phyloP scores from a whole-genome alignment of 331 rosid genomes.

The Arachis monticola region DNA sequence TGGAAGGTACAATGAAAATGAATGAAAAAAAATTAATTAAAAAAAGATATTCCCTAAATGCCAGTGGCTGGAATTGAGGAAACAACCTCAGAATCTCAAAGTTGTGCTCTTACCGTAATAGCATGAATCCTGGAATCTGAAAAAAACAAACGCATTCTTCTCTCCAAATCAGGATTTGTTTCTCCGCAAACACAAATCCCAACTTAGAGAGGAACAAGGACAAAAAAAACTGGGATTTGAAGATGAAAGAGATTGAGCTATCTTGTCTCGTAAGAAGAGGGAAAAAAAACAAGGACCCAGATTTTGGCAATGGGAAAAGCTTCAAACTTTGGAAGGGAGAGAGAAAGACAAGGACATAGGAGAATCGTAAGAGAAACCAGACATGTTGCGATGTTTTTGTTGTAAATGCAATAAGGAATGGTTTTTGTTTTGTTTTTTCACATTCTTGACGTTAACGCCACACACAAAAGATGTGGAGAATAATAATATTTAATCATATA shows the following conservation, averaged over 20 bases:
- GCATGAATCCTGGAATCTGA: slow-evolving; percentile 21
- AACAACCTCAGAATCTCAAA: slow-evolving; percentile 36
- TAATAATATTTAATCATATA: background rate
- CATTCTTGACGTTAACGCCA: slow-evolving; percentile 73
- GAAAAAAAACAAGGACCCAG: background rate
- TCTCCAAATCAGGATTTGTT: slow-evolving; percentile 30
- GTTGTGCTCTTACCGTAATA: slow-evolving; percentile 30
- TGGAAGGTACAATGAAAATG: background rate
- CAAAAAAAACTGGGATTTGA: slow-evolving; percentile 14
- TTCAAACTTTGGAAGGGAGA: slow-evolving; percentile 45
- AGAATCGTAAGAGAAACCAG: slow-evolving; percentile 33
- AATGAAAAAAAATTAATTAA: no score
- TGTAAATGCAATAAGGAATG: slow-evolving; percentile 37
- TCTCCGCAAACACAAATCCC: slow-evolving; percentile 40
- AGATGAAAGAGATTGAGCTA: slow-evolving; percentile 16
- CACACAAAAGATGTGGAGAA: slow-evolving; percentile 38
- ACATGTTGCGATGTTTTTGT: slow-evolving; percentile 33
- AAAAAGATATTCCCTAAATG: background rate
- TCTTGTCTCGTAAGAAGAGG: background rate
- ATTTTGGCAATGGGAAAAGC: slow-evolving; percentile 34
- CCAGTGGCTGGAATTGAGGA: background rate
- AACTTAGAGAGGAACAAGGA: slow-evolving; percentile 42
- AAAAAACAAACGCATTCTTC: slow-evolving; percentile 19
- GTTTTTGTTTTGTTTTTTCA: background rate
- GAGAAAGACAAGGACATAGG: slow-evolving; percentile 35